Conservation (phyloP, 768 basidiomycete species). For the Boletus eberwhitei region DNA sequence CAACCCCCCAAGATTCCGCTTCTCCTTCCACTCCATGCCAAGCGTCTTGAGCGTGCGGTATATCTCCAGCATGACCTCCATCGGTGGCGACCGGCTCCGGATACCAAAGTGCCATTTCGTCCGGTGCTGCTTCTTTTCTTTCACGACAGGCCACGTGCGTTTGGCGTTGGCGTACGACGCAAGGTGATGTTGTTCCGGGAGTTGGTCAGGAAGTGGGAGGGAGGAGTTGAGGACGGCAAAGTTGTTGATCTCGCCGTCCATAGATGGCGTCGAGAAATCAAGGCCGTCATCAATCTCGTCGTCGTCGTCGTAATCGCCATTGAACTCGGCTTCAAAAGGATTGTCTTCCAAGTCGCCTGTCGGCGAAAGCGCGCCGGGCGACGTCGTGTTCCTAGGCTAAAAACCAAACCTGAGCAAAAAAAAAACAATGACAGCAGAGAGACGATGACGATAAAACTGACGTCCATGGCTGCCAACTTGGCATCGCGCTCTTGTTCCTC, state of each 20-base stretch:
- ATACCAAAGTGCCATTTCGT: constrained; percentile 99
- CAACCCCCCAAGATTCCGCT: constrained; percentile 71
- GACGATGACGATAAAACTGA: constrained; percentile 40
- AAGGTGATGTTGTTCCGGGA: constrained; percentile 66
- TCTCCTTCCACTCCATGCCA: constrained; percentile 98
- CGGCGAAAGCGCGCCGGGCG: constrained; percentile 65
- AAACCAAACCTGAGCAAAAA: constrained; percentile 1
- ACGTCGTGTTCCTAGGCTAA: constrained; percentile 69
- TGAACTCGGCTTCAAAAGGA: constrained; percentile 78
- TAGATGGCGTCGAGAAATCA: constrained; percentile 44
- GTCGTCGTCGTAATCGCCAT: constrained; percentile 35
- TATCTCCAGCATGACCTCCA: constrained; percentile 99
- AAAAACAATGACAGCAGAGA: background rate
- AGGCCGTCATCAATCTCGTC: constrained; percentile 58
- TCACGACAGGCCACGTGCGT: constrained; percentile 41
- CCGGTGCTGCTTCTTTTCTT: constrained; percentile 69
- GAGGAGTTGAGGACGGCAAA: constrained; percentile 91
- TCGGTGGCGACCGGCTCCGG: constrained; percentile 87
- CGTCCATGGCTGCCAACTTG: constrained; percentile 75
- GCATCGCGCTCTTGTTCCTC: constrained; percentile 87
- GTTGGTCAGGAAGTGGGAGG: constrained; percentile 66
- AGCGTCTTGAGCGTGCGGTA: constrained; percentile 87
- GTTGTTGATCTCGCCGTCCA: constrained; percentile 46
- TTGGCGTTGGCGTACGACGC: constrained; percentile 59
- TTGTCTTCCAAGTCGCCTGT: constrained; percentile 66